Conservation (phyloP, 306 rosid species). For the Oxytropis ochrocephala region DNA sequence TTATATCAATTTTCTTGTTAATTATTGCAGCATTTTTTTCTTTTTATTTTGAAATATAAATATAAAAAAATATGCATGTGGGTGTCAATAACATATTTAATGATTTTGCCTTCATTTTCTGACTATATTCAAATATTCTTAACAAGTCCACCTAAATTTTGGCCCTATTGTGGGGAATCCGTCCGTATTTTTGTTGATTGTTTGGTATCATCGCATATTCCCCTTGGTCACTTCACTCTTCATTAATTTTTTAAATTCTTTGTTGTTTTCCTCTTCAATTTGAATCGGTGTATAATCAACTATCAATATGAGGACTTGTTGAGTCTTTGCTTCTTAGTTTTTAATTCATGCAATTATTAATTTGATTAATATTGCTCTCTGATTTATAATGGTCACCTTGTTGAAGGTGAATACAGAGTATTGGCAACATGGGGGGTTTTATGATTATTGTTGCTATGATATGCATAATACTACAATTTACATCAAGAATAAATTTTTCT, state of each 20-base stretch:
- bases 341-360: background rate
- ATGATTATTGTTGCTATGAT: background rate
- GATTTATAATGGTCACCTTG: background rate
- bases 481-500: background rate
- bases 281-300: background rate
- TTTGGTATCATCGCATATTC: background rate
- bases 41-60: background rate
- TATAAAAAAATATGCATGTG: background rate
- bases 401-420: background rate
- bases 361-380: conserved; percentile 2
- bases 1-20: background rate
- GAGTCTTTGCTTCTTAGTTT: background rate
- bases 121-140: background rate
- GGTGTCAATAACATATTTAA: background rate
- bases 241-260: background rate
- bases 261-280: background rate
- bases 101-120: background rate
- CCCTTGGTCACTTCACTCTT: background rate
- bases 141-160: background rate
- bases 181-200: background rate
- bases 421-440: background rate
- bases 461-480: background rate
- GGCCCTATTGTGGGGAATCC: background rate
- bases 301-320: background rate
- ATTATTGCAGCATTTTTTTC: background rate